These are phyloP conservation scores for Colletotrichum sp. DNA, from an alignment of 2,329 filamentous ascomycete genomes.

Conservation along the genomic window DNA sequence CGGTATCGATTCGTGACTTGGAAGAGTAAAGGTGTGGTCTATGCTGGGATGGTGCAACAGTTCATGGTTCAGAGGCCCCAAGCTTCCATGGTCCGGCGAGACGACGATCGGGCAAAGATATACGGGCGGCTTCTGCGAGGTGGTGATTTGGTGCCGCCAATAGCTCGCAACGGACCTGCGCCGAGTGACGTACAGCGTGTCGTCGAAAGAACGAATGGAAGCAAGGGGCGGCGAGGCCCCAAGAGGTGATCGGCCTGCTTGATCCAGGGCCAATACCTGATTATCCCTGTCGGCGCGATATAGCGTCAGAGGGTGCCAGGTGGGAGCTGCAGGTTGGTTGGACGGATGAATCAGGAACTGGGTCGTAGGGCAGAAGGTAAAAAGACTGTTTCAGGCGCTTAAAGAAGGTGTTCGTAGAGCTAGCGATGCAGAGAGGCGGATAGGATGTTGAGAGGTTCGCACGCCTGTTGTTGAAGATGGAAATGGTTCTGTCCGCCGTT, in stretches of 20 bases:
- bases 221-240: constrained; percentile 2
- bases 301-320: constrained; percentile 17
- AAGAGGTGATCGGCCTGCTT: constrained; percentile 14
- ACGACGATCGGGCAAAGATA: constrained; percentile 7
- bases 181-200: constrained; percentile 19
- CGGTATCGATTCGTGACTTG: not conserved
- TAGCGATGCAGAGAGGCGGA: not conserved
- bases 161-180: not conserved
- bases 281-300: constrained; percentile 18
- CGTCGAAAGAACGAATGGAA: constrained; percentile 1
- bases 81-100: not conserved
- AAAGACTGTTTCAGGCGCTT: not conserved
- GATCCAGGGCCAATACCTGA: constrained; percentile 21
- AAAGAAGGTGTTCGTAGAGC: not conserved
- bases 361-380: constrained; percentile 12
- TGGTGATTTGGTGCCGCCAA: constrained; percentile 9
- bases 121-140: not conserved
- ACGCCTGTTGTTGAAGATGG: not conserved
- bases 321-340: constrained; percentile 11
- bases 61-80: constrained; percentile 1
- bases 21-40: not conserved
- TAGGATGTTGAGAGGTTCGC: not conserved
- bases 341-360: constrained; percentile 10
- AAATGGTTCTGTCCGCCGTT: not conserved
- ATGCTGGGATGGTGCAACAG: not conserved